A percentile compares a stretch with the other conserved stretches of the same genome.
Conservation (phyloP, 78 protist species). For the Dictyostelium purpureum region DNA sequence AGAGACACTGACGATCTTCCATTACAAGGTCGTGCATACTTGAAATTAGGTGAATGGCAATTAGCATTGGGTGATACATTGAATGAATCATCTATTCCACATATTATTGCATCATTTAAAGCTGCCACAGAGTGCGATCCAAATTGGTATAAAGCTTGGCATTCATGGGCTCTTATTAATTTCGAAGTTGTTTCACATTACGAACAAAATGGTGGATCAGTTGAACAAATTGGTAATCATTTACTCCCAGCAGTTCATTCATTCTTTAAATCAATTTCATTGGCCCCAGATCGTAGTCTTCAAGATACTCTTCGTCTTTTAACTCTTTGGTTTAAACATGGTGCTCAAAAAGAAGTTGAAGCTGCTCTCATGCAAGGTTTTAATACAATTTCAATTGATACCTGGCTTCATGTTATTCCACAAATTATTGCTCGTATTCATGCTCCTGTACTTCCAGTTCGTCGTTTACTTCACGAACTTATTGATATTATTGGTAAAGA, state of each 20-base stretch:
- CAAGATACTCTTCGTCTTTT: constrained; percentile 95
- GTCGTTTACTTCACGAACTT: constrained; percentile 85
- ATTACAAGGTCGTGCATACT: constrained; percentile 84
- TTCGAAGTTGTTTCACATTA: constrained; percentile 84
- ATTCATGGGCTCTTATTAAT: constrained; percentile 94
- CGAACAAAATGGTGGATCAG: constrained; percentile 76
- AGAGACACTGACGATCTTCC: constrained; percentile 61
- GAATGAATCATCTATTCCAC: constrained; percentile 62
- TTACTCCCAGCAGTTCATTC: constrained; percentile 87
- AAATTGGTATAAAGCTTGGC: constrained; percentile 98
- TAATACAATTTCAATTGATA: constrained; percentile 88
- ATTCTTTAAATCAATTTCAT: constrained; percentile 93
- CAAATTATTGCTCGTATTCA: constrained; percentile 97
- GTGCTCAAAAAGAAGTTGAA: constrained; percentile 76
- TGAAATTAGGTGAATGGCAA: constrained; percentile 92
- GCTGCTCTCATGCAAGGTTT: constrained; percentile 86
- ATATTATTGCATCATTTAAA: constrained; percentile 61
- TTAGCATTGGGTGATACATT: constrained; percentile 43
- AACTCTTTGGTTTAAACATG: constrained; percentile 95
- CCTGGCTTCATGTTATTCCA: constrained; percentile 97
- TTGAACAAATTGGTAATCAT: constrained; percentile 61
- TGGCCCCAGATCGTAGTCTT: constrained; percentile 54
- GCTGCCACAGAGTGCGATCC: constrained; percentile 84
- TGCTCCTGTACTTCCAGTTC: constrained; percentile 78
- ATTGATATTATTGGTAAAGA: constrained; percentile 88